Evolutionary conservation across 2,329 filamentous ascomycete species (phyloP), one percentile per base, ranked within the genome.

Genomic region (Exophiala dermatitidis): DNA sequence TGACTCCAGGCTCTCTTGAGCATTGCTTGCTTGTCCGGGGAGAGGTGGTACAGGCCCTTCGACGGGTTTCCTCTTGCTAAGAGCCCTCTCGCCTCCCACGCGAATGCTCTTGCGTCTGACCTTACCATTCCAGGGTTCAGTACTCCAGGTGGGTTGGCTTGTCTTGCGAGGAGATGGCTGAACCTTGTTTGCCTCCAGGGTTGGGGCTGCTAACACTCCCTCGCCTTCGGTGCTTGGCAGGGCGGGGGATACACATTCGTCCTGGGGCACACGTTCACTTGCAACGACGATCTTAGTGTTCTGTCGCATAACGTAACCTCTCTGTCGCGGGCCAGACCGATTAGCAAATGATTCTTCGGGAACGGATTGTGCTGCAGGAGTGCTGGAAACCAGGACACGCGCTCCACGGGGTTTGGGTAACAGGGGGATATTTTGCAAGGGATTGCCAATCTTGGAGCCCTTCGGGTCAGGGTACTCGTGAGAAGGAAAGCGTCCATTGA

Each of bases 261-360:
- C 77, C 60, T 86, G 85, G 69, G 89, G 85, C 52, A 73, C 68
- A 43, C 79, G 77, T 66, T 78, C 83, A 67, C 85, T 95, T n/a
- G 93, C 93, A 46, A 95, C 83, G 47, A 98, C 89, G 50, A 98
- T 81, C 71, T 97, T 97, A 2, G 91, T 97, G 72, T 97, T 98
- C 65, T 98, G 91, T 65, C 93, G 84, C 91, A 97, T 98, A 43
- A 97, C 78, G 67, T 98, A 98, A 52, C 93, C 93, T 75, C 94
- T 90, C 90, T 96, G 86, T 82, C 77, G 78, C 62, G 71, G 76
- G 63, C 73, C 65, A 66, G 70, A 77, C 65, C 74, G 67, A 78
- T 89, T 83, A 88, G 85, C 78, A 82, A 77, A 71, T 53, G 65
- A 58, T 54, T 61, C 59, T 59, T 52, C 60, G 53, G 49, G 42